Conservation (phyloP, 1,284 basidiomycete genomes). For the Fistulinella cinereoalba region DNA sequence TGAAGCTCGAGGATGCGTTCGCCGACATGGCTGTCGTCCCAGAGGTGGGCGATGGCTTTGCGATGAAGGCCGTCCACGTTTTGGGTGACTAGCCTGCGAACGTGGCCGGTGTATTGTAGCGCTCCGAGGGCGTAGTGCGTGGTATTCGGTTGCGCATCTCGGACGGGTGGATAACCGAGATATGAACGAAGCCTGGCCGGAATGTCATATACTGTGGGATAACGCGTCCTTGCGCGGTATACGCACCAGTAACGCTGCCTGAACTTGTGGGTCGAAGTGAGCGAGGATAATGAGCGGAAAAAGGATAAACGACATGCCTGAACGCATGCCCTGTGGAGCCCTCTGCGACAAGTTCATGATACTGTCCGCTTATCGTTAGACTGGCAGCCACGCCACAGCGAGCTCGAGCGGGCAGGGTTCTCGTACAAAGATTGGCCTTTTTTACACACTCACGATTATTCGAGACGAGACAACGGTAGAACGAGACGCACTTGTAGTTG, state of each 20-base stretch:
- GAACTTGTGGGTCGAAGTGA: slow-evolving; percentile 10
- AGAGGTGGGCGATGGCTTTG: slow-evolving; percentile 55
- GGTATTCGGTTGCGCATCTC: slow-evolving; percentile 78
- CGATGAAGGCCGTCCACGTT: slow-evolving; percentile 92
- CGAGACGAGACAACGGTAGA: no score
- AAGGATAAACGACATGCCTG: slow-evolving; percentile 42
- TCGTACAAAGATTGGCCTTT: slow-evolving; percentile 58
- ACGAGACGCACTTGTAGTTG: slow-evolving; percentile 74
- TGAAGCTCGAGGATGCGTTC: slow-evolving; percentile 78
- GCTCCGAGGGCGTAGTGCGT: slow-evolving; percentile 86
- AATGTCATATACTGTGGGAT: background rate
- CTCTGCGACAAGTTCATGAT: slow-evolving; percentile 78
- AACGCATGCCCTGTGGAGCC: slow-evolving; percentile 63
- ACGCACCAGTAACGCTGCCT: slow-evolving; percentile 75
- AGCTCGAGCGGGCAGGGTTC: background rate
- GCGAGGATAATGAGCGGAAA: background rate
- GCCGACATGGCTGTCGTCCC: slow-evolving; percentile 37
- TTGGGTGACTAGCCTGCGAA: slow-evolving; percentile 78
- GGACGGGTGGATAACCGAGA: slow-evolving; percentile 78
- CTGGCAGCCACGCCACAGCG: background rate
- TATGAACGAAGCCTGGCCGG: slow-evolving; percentile 74
- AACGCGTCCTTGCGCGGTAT: background rate
- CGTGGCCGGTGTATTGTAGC: slow-evolving; percentile 65
- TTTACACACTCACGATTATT: no score
- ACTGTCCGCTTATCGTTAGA: slow-evolving; percentile 40